These are phyloP conservation scores for Euclidium syriacum DNA, from an alignment of 345 rosid genomes.

Conservation along the genomic window DNA sequence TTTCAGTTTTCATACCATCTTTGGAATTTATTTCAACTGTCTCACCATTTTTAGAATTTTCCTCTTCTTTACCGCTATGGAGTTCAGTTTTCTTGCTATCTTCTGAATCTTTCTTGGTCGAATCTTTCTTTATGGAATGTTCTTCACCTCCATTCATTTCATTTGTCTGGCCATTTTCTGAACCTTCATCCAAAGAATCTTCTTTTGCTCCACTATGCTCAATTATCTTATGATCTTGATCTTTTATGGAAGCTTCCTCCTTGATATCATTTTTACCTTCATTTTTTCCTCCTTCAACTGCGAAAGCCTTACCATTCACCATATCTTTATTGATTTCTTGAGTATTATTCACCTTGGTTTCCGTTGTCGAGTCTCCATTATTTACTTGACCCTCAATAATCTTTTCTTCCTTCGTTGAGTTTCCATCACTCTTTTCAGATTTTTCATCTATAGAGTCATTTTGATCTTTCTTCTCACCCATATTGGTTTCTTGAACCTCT, in stretches of 20 bases:
- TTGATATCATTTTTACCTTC: no score
- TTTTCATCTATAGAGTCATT: not conserved
- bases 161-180: not conserved
- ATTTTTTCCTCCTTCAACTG: no score
- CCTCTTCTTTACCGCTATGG: not conserved
- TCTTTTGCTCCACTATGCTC: no score
- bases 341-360: no score
- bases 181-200: no score
- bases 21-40: no score
- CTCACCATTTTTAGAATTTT: no score
- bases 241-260: no score
- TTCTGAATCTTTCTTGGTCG: not conserved
- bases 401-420: not conserved
- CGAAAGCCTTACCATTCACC: no score
- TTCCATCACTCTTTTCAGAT: no score
- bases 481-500: not conserved
- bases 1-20: not conserved
- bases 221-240: not conserved
- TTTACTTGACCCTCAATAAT: not conserved
- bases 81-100: not conserved
- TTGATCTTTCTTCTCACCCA: not conserved
- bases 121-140: not conserved
- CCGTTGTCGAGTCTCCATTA: not conserved
- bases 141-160: not conserved
- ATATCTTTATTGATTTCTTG: no score